Base-by-base conservation (phyloP, 1,139 yeast species). In the Geotrichum europaeum region DNA sequence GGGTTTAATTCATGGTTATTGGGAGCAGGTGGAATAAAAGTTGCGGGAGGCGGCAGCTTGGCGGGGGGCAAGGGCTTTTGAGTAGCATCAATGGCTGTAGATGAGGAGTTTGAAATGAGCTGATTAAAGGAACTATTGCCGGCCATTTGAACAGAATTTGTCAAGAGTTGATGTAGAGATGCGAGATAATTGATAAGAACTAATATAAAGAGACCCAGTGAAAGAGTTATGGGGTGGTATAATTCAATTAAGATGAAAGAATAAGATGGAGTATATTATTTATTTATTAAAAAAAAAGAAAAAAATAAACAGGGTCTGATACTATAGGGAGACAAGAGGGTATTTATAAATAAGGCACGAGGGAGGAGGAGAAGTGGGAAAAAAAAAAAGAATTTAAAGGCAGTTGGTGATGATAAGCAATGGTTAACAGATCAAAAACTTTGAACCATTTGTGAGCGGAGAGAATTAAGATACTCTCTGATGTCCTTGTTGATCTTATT, bases 1-100 rank as follows among this genome's bases (percentile, higher is more conserved):
- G 77, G 77, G 62, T 75, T 73, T 59, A 75, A 65, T 49, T 73
- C 73, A 63, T 74, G 77, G 40, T 64, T 62, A 58, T 69, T 61
- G 7, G 63, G 60, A 1, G 15, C 40, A n/a, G 63, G 63, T 3
- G 55, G 18, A 22, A 58, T 58, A 13, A 52, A 43, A 18, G 43
- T 6, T 1, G 61, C 43, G 10, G 51, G 56, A 30, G 43, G 18
- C 15, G 56, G 56, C 9, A 36, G 24, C 13, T 45, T 43, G 1
- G 24, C n/a, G n/a, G 43, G 43, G 22, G 49, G 20, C n/a, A 25
- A 28, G 28, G 47, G 6, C 22, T 34, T 30, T 13, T n/a, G 32
- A 1, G 53, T 22, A 15, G n/a, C 13, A 9, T 52, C 55, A 9
- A 52, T 24, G 1, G 55, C 24, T 20, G 45, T 52, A 10, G 55